Conservation (phyloP, 768 basidiomycete species). For the Leucocoprinus birnbaumii region DNA sequence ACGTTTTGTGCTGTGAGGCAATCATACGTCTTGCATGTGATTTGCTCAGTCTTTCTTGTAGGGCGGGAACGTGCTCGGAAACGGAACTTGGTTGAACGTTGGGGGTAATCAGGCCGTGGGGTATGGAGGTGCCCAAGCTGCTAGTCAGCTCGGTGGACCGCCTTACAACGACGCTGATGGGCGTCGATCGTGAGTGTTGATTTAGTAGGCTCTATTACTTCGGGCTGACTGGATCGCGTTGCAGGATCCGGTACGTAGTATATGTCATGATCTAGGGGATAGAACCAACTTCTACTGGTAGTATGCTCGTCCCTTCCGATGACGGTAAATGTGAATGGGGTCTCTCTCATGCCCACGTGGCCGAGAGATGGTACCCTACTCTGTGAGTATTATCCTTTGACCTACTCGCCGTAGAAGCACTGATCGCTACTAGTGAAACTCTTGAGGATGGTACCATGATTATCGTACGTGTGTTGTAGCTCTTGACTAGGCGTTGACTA, state of each 20-base stretch:
- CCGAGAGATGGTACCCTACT: slow-evolving; percentile 74
- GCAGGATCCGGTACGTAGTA: slow-evolving; percentile 40
- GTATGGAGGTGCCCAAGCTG: slow-evolving; percentile 46
- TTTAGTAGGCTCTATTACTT: background rate
- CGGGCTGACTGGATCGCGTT: background rate
- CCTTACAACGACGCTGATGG: slow-evolving; percentile 61
- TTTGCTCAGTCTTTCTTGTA: slow-evolving; percentile 13
- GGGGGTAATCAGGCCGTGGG: slow-evolving; percentile 73
- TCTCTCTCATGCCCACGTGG: slow-evolving; percentile 37
- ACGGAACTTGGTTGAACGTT: slow-evolving; percentile 78
- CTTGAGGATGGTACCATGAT: slow-evolving; percentile 58
- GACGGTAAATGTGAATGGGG: slow-evolving; percentile 57
- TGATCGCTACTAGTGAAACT: slow-evolving; percentile 50
- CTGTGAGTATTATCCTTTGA: slow-evolving; percentile 37
- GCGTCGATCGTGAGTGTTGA: slow-evolving; percentile 45
- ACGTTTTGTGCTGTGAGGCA: slow-evolving; percentile 70
- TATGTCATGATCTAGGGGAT: background rate
- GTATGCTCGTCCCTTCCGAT: slow-evolving; percentile 64
- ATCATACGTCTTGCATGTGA: background rate
- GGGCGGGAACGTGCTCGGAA: slow-evolving; percentile 59
- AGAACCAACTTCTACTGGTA: slow-evolving; percentile 17
- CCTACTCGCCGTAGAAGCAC: too few relatives aligned
- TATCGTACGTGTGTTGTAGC: slow-evolving; percentile 40
- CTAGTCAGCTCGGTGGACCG: slow-evolving; percentile 42
- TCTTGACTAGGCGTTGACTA: background rate